Evolutionary conservation across 768 basidiomycete genomes (phyloP).

Genomic region (Tephrocybe sp.): DNA sequence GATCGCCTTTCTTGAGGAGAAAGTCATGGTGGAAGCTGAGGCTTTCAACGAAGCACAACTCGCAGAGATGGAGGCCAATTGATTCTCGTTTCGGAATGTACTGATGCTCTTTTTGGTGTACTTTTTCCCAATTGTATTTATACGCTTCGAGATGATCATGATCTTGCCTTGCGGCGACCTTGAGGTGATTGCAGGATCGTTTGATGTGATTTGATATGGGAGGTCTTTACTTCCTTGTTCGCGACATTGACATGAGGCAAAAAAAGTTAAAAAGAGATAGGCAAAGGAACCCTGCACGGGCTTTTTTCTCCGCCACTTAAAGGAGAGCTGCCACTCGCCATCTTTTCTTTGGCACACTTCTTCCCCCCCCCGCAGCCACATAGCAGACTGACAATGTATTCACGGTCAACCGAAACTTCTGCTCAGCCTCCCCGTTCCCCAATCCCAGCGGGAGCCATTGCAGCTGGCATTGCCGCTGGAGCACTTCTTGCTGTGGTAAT

Average conservation of each 20-base stretch:
- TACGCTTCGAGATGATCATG: slow-evolving; percentile 8
- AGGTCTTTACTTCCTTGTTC: background rate
- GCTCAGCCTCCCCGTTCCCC: slow-evolving; percentile 12
- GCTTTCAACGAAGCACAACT: slow-evolving; percentile 76
- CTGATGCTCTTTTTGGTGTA: slow-evolving; percentile 16
- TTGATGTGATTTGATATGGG: slow-evolving; percentile 5
- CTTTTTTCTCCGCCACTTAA: slow-evolving; percentile 6
- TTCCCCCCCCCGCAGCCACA: background rate
- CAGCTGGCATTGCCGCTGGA: slow-evolving; percentile 49
- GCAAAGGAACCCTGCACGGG: slow-evolving; percentile 3
- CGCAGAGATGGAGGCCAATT: slow-evolving; percentile 55
- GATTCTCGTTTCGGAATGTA: slow-evolving; percentile 14
- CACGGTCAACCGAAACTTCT: slow-evolving; percentile 9
- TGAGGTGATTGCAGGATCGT: slow-evolving; percentile 6
- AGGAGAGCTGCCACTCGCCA: background rate
- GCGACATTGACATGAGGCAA: slow-evolving; percentile 11
- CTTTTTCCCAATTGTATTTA: slow-evolving; percentile 16
- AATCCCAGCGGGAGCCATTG: slow-evolving; percentile 50
- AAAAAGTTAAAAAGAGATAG: slow-evolving; percentile 5
- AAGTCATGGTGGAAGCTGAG: slow-evolving; percentile 83
- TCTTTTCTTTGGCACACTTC: background rate
- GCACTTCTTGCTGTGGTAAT: slow-evolving; percentile 42
- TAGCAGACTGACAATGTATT: slow-evolving; percentile 14
- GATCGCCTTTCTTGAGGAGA: slow-evolving; percentile 74
- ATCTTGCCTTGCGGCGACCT: slow-evolving; percentile 2